These are phyloP conservation scores for Monosporascus sp. DNA, from an alignment of 2,329 filamentous ascomycete genomes.

Conservation along the genomic window DNA sequence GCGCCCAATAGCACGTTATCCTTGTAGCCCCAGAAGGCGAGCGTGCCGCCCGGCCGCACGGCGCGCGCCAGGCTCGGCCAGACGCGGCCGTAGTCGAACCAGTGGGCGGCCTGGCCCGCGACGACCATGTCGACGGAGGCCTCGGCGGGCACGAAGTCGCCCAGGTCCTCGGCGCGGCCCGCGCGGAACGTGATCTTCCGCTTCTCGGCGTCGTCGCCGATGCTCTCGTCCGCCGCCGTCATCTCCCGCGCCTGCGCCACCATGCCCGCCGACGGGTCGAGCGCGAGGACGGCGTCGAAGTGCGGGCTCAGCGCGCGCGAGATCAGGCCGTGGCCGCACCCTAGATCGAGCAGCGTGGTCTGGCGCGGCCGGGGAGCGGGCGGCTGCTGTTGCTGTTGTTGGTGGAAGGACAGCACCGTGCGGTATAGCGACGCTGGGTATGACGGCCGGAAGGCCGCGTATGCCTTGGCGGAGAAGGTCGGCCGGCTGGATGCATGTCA, in stretches of 20 bases:
- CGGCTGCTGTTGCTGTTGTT: constrained; percentile 23
- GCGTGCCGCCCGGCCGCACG: constrained; percentile 47
- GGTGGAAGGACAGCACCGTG: constrained; percentile 49
- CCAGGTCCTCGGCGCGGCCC: constrained; percentile 48
- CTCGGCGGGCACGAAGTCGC: constrained; percentile 39
- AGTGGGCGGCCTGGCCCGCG: constrained; percentile 56
- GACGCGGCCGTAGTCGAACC: constrained; percentile 54
- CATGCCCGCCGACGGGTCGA: constrained; percentile 56
- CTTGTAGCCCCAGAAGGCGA: constrained; percentile 64
- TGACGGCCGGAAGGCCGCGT: constrained; percentile 54
- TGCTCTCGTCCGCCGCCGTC: constrained; percentile 19
- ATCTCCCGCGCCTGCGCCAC: constrained; percentile 41
- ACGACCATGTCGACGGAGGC: constrained; percentile 46
- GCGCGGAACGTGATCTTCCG: constrained; percentile 44
- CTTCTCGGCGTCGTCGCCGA: constrained; percentile 9
- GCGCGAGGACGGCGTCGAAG: constrained; percentile 46
- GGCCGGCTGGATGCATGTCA: constrained; percentile 37
- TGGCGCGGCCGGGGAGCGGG: too few relatives aligned
- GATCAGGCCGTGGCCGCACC: constrained; percentile 57
- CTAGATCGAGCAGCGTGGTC: constrained; percentile 48
- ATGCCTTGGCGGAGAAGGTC: constrained; percentile 50
- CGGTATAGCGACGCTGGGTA: constrained; percentile 52
- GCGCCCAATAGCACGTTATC: constrained; percentile 55
- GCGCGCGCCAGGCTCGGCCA: constrained; percentile 52
- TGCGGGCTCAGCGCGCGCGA: constrained; percentile 46